These are phyloP conservation scores for Cyberlindnera saturnus DNA, from an alignment of 805 yeast genomes.

Conservation along the genomic window DNA sequence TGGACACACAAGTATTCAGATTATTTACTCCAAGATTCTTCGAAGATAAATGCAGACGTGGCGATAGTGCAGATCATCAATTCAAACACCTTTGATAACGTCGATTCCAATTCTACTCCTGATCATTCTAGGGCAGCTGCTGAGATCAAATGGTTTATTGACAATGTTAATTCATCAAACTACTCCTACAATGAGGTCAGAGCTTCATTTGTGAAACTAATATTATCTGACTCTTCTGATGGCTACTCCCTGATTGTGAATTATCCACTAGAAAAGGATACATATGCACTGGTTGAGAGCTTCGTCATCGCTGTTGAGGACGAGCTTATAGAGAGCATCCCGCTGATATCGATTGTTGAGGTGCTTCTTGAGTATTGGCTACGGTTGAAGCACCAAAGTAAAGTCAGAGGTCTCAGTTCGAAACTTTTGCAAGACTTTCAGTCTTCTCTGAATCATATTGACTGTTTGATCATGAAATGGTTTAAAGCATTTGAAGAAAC, in stretches of 20 bases:
- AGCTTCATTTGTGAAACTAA: slow-evolving; percentile 22
- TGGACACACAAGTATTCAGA: slow-evolving; percentile 26
- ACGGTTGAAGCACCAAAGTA: slow-evolving; percentile 21
- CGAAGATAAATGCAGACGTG: slow-evolving; percentile 6
- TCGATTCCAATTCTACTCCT: background rate
- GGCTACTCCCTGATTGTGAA: slow-evolving; percentile 29
- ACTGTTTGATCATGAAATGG: slow-evolving; percentile 47
- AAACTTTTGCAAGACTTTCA: slow-evolving; percentile 26
- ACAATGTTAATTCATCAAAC: slow-evolving; percentile 19
- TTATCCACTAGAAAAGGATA: slow-evolving; percentile 31
- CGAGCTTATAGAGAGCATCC: background rate
- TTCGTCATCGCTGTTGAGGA: slow-evolving; percentile 21
- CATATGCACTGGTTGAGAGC: slow-evolving; percentile 8
- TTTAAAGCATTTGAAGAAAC: slow-evolving; percentile 11
- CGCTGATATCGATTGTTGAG: slow-evolving; percentile 36
- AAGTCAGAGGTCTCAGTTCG: slow-evolving; percentile 14
- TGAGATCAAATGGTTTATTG: slow-evolving; percentile 8
- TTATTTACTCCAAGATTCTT: slow-evolving; percentile 13
- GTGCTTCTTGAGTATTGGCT: slow-evolving; percentile 39
- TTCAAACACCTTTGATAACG: slow-evolving; percentile 23
- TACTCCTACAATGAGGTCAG: slow-evolving; percentile 35
- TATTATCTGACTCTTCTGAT: slow-evolving; percentile 15
- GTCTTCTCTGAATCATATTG: slow-evolving; percentile 32
- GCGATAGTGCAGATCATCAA: slow-evolving; percentile 27
- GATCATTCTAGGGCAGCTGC: background rate